Evolutionary conservation across 371 early-diverging fungal genomes (phyloP).

Genomic region (Smittium culicis): DNA sequence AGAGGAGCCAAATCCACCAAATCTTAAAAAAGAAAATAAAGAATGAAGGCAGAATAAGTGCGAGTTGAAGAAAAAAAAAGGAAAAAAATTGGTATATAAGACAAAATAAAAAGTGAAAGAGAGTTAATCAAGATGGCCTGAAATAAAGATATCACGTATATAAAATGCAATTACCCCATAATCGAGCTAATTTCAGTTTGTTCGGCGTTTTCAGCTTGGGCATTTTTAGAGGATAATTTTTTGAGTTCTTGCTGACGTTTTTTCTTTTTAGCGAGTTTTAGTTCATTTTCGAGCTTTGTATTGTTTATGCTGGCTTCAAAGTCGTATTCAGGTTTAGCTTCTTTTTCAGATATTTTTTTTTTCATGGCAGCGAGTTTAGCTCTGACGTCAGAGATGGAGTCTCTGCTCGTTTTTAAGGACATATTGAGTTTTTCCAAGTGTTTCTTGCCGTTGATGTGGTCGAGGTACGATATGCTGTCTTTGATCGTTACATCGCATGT

Average conservation of each 20-base stretch:
- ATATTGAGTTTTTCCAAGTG: constrained; percentile 60
- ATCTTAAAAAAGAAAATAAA: too few species aligned
- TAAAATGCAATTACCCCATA: neutral
- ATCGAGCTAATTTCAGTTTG: neutral
- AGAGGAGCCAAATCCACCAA: too few species aligned
- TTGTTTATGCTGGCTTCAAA: constrained; percentile 30
- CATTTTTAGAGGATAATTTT: too few species aligned
- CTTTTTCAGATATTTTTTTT: constrained; percentile 20
- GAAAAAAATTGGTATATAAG: too few species aligned
- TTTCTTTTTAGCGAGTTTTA: constrained; percentile 20
- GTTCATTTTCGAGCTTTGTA: constrained; percentile 30
- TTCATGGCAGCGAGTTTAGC: constrained; percentile 32
- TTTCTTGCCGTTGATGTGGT: constrained; percentile 80
- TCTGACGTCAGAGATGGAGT: constrained; percentile 31
- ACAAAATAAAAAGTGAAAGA: too few species aligned
- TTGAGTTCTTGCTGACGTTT: constrained; percentile 11
- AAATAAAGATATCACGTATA: too few species aligned
- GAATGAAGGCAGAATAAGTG: too few species aligned
- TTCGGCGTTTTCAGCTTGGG: neutral
- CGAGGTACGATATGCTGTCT: constrained; percentile 71
- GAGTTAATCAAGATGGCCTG: too few species aligned
- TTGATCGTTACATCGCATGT: constrained; percentile 73
- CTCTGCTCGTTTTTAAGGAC: constrained; percentile 60
- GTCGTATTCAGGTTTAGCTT: constrained; percentile 15
- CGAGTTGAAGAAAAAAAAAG: too few species aligned